Conservation (phyloP, 345 rosid genomes). For the Eutrema heterophyllum region DNA sequence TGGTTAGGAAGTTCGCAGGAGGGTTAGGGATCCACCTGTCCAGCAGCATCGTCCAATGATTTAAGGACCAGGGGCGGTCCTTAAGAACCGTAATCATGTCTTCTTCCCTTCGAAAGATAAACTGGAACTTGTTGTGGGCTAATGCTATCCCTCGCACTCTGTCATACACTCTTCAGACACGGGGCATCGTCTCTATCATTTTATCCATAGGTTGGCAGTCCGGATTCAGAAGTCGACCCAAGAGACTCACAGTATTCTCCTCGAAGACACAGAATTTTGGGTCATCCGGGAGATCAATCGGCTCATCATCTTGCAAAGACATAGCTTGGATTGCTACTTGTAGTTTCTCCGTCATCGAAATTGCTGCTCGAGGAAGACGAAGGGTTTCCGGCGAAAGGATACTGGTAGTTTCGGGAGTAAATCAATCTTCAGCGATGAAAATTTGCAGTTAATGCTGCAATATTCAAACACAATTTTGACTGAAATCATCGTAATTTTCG, state of each 20-base stretch:
- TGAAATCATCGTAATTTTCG: no score
- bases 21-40: neutral
- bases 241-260: neutral
- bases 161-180: neutral
- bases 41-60: neutral
- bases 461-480: no score
- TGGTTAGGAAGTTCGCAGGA: neutral
- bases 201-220: neutral
- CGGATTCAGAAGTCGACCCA: neutral
- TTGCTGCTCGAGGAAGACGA: no score
- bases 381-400: no score
- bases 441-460: no score
- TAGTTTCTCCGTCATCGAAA: no score
- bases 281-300: neutral
- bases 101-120: neutral
- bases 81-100: neutral
- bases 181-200: neutral
- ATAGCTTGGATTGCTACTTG: no score
- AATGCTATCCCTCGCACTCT: neutral
- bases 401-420: no score
- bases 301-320: neutral
- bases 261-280: neutral
- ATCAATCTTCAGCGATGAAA: no score
- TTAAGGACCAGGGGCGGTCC: neutral
- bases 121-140: neutral